These are phyloP conservation scores for Malassezia vespertilionis DNA, from an alignment of 1,284 basidiomycete genomes.

Conservation along the genomic window DNA sequence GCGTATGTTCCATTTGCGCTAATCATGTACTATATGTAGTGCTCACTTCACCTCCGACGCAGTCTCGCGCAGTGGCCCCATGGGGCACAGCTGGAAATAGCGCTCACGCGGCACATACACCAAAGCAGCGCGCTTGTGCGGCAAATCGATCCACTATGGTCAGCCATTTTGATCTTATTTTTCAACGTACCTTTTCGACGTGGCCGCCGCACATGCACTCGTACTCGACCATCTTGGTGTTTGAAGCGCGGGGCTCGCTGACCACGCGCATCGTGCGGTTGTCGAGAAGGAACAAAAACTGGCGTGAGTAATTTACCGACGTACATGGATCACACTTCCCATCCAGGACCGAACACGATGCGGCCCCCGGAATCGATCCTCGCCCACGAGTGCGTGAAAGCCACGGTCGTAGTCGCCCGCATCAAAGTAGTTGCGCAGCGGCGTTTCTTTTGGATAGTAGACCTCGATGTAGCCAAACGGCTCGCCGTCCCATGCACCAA, in stretches of 20 bases:
- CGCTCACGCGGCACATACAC: conserved; percentile 32
- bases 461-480: conserved; percentile 43
- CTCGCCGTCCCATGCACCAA: conserved; percentile 41
- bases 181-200: conserved; percentile 32
- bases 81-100: conserved; percentile 42
- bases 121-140: conserved; percentile 42
- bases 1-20: no score
- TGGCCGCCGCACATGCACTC: conserved; percentile 39
- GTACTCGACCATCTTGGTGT: conserved; percentile 43
- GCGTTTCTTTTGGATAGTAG: conserved; percentile 30
- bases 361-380: conserved; percentile 36
- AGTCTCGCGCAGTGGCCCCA: conserved; percentile 15
- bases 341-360: conserved; percentile 42
- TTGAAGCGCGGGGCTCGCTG: conserved; percentile 35
- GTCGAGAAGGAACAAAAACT: conserved; percentile 37
- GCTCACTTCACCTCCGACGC: no score
- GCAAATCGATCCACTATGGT: conserved; percentile 26
- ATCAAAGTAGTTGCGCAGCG: conserved; percentile 25
- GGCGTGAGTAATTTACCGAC: background rate
- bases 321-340: conserved; percentile 33
- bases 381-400: conserved; percentile 41
- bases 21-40: no score
- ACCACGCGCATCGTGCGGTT: conserved; percentile 28
- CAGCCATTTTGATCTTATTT: no score
- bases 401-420: conserved; percentile 31